Evolutionary conservation across 2,329 filamentous ascomycete genomes (phyloP).

Genomic region (Alternaria rosae): DNA sequence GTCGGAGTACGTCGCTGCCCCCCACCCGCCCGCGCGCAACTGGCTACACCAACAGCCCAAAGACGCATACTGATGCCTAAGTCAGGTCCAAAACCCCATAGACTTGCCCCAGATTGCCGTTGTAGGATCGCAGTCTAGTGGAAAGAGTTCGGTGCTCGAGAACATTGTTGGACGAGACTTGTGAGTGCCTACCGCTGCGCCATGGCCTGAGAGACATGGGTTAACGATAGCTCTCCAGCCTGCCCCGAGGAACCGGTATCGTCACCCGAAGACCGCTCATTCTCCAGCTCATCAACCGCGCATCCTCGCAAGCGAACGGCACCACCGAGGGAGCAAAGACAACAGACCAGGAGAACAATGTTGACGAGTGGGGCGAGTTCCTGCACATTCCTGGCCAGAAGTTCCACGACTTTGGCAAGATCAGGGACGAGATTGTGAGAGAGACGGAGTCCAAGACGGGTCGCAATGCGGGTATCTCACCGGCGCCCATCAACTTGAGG

Average conservation of each 20-base stretch:
- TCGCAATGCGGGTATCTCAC: constrained; percentile 94
- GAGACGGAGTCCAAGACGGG: constrained; percentile 98
- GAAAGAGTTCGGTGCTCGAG: constrained; percentile 98
- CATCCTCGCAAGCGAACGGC: constrained; percentile 72
- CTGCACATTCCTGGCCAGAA: constrained; percentile 97
- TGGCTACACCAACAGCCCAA: constrained; percentile 13
- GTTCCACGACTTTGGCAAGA: constrained; percentile 98
- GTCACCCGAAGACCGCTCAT: constrained; percentile 95
- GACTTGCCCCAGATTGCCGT: constrained; percentile 98
- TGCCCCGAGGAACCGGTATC: constrained; percentile 96
- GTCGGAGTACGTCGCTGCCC: constrained; percentile 72
- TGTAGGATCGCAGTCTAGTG: constrained; percentile 97
- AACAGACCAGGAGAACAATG: constrained; percentile 86
- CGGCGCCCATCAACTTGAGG: constrained; percentile 94
- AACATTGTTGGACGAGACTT: constrained; percentile 99
- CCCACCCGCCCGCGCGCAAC: background rate
- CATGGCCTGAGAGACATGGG: constrained; percentile 23
- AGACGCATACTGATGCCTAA: constrained; percentile 41
- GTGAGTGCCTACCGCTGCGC: constrained; percentile 64
- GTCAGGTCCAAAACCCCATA: constrained; percentile 94
- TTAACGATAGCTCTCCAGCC: constrained; percentile 60
- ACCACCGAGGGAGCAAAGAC: constrained; percentile 68
- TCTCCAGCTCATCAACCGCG: constrained; percentile 94
- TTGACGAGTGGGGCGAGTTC: constrained; percentile 98
- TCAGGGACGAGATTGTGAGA: constrained; percentile 94